These are phyloP conservation scores for Symbiodinium pilosum DNA, from an alignment of 73 alveolate genomes.

Conservation along the genomic window DNA sequence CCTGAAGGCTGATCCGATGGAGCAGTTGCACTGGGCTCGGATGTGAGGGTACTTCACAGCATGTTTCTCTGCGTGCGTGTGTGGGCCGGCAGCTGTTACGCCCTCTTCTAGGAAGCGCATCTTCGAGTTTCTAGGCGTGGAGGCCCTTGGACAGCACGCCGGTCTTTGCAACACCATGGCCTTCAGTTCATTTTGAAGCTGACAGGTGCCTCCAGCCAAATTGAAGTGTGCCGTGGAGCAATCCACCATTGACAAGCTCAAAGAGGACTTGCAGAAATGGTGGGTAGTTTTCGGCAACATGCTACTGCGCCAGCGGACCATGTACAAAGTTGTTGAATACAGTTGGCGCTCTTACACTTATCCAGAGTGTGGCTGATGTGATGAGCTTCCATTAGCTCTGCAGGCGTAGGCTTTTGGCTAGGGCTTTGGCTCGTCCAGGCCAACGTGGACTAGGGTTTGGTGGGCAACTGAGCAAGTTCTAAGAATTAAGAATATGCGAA, in stretches of 20 bases:
- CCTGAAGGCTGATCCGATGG: slow-evolving; percentile 22
- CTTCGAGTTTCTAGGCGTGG: slow-evolving; percentile 17
- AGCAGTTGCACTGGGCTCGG: slow-evolving; percentile 27
- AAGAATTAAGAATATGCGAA: too few relatives aligned
- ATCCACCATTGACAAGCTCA: slow-evolving; percentile 50
- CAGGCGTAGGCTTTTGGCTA: too few relatives aligned
- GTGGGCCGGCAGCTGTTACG: not conserved
- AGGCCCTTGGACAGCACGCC: not conserved
- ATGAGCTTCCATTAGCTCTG: too few relatives aligned
- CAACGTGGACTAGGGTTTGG: too few relatives aligned
- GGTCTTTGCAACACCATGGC: too few relatives aligned
- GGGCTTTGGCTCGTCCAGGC: too few relatives aligned
- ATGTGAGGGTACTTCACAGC: not conserved
- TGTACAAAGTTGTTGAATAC: too few relatives aligned
- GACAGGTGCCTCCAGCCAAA: slow-evolving; percentile 21
- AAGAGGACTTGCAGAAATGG: not conserved
- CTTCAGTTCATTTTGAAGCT: not conserved
- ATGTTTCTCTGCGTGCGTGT: not conserved
- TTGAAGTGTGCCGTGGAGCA: slow-evolving; percentile 37
- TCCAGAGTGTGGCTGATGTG: too few relatives aligned
- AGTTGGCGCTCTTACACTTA: too few relatives aligned
- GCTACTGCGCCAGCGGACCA: too few relatives aligned
- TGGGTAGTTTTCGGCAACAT: too few relatives aligned
- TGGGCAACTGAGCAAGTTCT: too few relatives aligned
- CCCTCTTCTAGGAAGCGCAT: slow-evolving; percentile 33